These are phyloP conservation scores for Trichoderma sp. DNA, from an alignment of 2,329 filamentous ascomycete species.

Conservation along the genomic window DNA sequence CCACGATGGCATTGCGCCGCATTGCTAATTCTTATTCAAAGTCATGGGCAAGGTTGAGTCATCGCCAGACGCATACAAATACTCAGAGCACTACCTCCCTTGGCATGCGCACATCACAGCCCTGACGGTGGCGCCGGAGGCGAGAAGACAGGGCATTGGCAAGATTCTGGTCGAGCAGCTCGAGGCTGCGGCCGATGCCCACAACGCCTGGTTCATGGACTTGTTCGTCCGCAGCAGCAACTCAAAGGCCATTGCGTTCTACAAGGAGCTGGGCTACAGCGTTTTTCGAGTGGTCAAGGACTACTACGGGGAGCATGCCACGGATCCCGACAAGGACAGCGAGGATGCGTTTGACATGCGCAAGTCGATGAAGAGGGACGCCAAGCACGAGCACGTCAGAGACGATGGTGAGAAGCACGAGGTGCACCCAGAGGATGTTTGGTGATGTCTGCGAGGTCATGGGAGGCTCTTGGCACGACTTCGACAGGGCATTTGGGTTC, in stretches of 20 bases:
- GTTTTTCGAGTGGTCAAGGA: constrained; percentile 86
- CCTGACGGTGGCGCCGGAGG: constrained; percentile 84
- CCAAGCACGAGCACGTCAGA: constrained; percentile 72
- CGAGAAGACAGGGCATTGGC: constrained; percentile 83
- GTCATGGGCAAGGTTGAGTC: constrained; percentile 97
- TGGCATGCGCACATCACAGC: constrained; percentile 99
- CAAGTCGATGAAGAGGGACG: constrained; percentile 83
- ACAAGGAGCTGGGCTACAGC: constrained; percentile 87
- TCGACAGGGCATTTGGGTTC: neutral
- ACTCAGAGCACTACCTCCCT: constrained; percentile 90
- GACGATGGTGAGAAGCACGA: constrained; percentile 76
- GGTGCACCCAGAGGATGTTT: constrained; percentile 84
- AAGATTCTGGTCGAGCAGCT: constrained; percentile 79
- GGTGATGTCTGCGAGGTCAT: constrained; percentile 49
- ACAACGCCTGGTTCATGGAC: constrained; percentile 92
- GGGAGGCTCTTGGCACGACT: neutral
- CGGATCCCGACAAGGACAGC: constrained; percentile 60
- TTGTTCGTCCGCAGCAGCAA: constrained; percentile 91
- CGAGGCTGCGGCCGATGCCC: constrained; percentile 78
- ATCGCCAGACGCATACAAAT: constrained; percentile 72
- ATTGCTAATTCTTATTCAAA: constrained; percentile 48
- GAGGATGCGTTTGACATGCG: constrained; percentile 98
- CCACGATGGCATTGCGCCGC: constrained; percentile 3
- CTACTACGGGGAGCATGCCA: constrained; percentile 88
- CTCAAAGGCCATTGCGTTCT: constrained; percentile 81